These are phyloP conservation scores for Lathyrus tuberosus DNA, from an alignment of 306 rosid species.

Conservation along the genomic window DNA sequence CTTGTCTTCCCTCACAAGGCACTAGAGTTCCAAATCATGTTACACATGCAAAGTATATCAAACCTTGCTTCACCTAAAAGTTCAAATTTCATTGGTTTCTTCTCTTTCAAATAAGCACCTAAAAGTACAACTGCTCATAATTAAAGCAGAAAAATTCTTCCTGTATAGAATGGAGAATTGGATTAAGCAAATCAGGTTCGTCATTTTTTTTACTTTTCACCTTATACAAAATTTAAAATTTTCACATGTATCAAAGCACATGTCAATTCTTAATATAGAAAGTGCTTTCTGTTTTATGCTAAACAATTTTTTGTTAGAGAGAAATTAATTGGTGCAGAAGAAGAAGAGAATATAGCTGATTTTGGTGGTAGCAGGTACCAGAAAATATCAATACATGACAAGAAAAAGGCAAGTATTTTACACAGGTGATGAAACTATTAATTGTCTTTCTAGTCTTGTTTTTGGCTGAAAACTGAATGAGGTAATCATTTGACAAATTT, in stretches of 20 bases:
- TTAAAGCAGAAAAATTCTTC: constrained; percentile 15
- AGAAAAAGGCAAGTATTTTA: too few species aligned
- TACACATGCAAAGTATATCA: constrained; percentile 66
- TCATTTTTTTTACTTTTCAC: too few species aligned
- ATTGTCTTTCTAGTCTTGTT: background rate
- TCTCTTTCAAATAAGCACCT: constrained; percentile 54
- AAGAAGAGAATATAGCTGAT: constrained; percentile 46
- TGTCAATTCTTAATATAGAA: background rate
- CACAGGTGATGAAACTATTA: constrained; percentile 56
- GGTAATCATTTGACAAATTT: constrained; percentile 20
- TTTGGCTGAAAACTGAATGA: constrained; percentile 9
- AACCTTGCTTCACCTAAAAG: constrained; percentile 46
- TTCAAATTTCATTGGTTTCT: constrained; percentile 32
- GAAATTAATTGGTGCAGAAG: constrained; percentile 47
- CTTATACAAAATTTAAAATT: too few species aligned
- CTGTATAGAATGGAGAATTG: constrained; percentile 50
- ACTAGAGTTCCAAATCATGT: constrained; percentile 57
- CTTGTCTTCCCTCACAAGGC: constrained; percentile 56
- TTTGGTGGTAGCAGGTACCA: constrained; percentile 45
- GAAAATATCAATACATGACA: constrained; percentile 44
- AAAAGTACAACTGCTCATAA: constrained; percentile 13
- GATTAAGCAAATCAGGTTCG: constrained; percentile 63
- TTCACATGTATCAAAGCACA: background rate
- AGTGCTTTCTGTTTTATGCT: too few species aligned
- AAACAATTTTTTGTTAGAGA: constrained; percentile 49